Evolutionary conservation across 306 rosid genomes (phyloP).

Genomic region (Ammopiptanthus mongolicus): DNA sequence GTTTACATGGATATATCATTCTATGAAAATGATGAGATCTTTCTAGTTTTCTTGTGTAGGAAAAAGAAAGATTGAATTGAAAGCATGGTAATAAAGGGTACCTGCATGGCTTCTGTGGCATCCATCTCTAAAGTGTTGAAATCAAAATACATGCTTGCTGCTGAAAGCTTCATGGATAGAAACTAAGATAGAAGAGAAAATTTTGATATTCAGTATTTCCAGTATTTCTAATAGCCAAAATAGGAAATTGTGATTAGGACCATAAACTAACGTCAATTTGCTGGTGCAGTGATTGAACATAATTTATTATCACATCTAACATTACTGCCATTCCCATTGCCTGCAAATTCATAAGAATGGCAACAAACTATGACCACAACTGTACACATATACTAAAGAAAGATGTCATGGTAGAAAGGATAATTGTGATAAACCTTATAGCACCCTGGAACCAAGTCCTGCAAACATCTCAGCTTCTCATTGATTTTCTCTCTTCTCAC

Average conservation of each 20-base stretch:
- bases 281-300: slow-evolving; percentile 59
- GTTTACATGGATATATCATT: background rate
- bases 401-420: background rate
- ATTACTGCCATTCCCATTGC: slow-evolving; percentile 74
- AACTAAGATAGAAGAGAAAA: slow-evolving; percentile 28
- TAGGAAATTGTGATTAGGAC: background rate
- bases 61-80: background rate
- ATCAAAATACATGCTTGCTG: slow-evolving; percentile 52
- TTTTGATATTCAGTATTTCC: background rate
- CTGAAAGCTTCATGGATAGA: slow-evolving; percentile 62
- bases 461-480: slow-evolving; percentile 52
- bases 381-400: background rate
- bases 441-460: slow-evolving; percentile 62
- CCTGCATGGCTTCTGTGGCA: slow-evolving; percentile 37
- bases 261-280: slow-evolving; percentile 52
- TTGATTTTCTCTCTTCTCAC: slow-evolving; percentile 61
- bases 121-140: slow-evolving; percentile 28
- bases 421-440: slow-evolving; percentile 41
- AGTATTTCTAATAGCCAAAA: background rate
- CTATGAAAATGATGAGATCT: background rate
- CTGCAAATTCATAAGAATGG: slow-evolving; percentile 27
- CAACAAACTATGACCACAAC: background rate
- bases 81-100: background rate
- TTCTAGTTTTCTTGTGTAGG: background rate
- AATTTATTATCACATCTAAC: slow-evolving; percentile 65